These are phyloP conservation scores for Peronospora belbahrii DNA, from an alignment of 352 stramenopile species.

Conservation along the genomic window DNA sequence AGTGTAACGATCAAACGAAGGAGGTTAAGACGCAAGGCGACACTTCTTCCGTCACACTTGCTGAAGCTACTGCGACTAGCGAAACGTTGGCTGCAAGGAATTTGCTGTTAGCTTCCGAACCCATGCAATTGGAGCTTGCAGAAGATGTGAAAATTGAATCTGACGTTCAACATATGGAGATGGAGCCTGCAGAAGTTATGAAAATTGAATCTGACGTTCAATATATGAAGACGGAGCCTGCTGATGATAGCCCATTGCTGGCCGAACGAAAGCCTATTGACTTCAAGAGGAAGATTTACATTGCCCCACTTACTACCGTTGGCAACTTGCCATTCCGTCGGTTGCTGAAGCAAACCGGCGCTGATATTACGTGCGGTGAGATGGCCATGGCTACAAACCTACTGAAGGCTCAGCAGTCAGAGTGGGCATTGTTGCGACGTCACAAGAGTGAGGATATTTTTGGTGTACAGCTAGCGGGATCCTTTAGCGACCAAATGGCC, in stretches of 20 bases:
- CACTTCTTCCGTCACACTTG: background rate
- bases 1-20: conserved; percentile 22
- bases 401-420: conserved; percentile 89
- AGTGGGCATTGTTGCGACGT: conserved; percentile 96
- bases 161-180: conserved; percentile 4
- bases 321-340: conserved; percentile 98
- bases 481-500: conserved; percentile 90
- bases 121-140: background rate
- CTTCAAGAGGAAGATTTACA: conserved; percentile 97
- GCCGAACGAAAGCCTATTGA: conserved; percentile 89
- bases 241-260: conserved; percentile 38
- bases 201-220: conserved; percentile 2
- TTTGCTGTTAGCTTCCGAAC: background rate
- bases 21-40: conserved; percentile 3
- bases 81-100: background rate
- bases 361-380: conserved; percentile 99
- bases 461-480: conserved; percentile 94
- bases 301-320: conserved; percentile 98
- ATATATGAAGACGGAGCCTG: conserved; percentile 21
- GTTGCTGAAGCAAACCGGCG: conserved; percentile 95
- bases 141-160: background rate
- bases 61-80: background rate
- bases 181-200: conserved; percentile 17
- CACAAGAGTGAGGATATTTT: conserved; percentile 97
- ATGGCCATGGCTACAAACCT: conserved; percentile 96